Conservation (phyloP, 768 basidiomycete genomes). For the Glaciozyma martinii region DNA sequence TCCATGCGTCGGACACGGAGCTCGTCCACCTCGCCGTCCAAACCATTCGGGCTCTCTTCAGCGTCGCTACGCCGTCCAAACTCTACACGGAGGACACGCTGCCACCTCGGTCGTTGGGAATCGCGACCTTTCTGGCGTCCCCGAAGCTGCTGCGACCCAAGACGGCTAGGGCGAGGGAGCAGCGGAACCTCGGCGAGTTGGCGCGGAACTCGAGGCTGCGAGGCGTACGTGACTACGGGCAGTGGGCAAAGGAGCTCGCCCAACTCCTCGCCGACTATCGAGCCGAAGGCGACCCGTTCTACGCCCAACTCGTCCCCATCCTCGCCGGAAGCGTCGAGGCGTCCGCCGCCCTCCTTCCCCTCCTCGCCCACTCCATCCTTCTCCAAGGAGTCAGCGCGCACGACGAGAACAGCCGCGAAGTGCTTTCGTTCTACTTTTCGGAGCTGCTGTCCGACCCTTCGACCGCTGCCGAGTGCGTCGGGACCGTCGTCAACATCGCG, state of each 20-base stretch:
- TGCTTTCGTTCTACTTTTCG: slow-evolving; percentile 52
- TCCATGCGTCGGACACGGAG: neutral
- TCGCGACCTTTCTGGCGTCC: neutral
- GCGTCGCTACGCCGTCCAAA: neutral
- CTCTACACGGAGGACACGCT: neutral
- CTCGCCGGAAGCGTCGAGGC: slow-evolving; percentile 46
- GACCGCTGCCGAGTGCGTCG: slow-evolving; percentile 45
- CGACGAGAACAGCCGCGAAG: neutral
- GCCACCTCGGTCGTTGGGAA: neutral
- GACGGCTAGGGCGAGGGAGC: neutral
- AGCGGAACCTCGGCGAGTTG: too few species aligned
- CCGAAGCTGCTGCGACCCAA: slow-evolving; percentile 5
- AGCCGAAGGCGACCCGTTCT: slow-evolving; percentile 50
- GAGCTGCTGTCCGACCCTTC: slow-evolving; percentile 45
- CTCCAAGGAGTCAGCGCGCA: slow-evolving; percentile 11
- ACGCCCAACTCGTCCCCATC: slow-evolving; percentile 56
- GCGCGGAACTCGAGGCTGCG: too few species aligned
- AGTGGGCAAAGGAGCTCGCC: slow-evolving; percentile 20
- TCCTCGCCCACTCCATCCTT: slow-evolving; percentile 64
- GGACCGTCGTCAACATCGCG: slow-evolving; percentile 61
- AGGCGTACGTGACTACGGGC: neutral
- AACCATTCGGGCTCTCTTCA: slow-evolving; percentile 5
- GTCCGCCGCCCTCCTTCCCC: slow-evolving; percentile 57
- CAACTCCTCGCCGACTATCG: slow-evolving; percentile 19
- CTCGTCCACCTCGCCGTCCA: slow-evolving; percentile 11